These are phyloP conservation scores for Aspergillus homomorphus DNA, from an alignment of 495 filamentous ascomycete species.

Conservation along the genomic window DNA sequence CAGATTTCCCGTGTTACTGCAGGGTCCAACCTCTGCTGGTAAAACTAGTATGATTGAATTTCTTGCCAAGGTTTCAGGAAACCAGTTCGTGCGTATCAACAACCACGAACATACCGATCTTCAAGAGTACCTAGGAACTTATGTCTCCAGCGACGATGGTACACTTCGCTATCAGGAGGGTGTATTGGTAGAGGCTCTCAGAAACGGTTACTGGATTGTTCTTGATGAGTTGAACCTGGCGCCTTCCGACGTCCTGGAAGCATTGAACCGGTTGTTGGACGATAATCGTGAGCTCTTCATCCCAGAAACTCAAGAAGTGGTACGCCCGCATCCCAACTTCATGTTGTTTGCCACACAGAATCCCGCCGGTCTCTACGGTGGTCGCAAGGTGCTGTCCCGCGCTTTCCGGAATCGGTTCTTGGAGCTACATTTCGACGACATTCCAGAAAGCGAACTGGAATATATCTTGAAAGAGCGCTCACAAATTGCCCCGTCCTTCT, in stretches of 20 bases:
- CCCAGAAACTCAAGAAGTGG: conserved; percentile 91
- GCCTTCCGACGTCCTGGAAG: conserved; percentile 93
- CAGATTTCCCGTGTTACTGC: conserved; percentile 90
- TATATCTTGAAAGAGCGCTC: conserved; percentile 85
- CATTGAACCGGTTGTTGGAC: conserved; percentile 89
- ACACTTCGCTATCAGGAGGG: conserved; percentile 89
- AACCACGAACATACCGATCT: conserved; percentile 99
- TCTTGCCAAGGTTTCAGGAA: conserved; percentile 89
- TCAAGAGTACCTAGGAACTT: conserved; percentile 95
- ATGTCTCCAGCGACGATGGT: conserved; percentile 80
- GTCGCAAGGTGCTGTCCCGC: conserved; percentile 85
- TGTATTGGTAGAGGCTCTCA: conserved; percentile 84
- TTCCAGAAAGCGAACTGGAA: conserved; percentile 92
- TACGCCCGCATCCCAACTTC: conserved; percentile 89
- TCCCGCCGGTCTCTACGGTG: conserved; percentile 91
- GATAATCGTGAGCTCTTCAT: conserved; percentile 98
- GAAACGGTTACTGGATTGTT: conserved; percentile 96
- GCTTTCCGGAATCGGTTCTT: conserved; percentile 97
- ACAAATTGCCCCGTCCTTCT: conserved; percentile 87
- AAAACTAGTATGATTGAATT: conserved; percentile 99
- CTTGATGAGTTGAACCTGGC: conserved; percentile 96
- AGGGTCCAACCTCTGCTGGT: conserved; percentile 93
- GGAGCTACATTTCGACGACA: conserved; percentile 97
- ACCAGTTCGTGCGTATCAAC: conserved; percentile 97
- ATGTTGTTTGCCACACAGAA: conserved; percentile 99